Base-by-base conservation (phyloP, 2,329 filamentous ascomycete species). In the Graphilbum sp. region DNA sequence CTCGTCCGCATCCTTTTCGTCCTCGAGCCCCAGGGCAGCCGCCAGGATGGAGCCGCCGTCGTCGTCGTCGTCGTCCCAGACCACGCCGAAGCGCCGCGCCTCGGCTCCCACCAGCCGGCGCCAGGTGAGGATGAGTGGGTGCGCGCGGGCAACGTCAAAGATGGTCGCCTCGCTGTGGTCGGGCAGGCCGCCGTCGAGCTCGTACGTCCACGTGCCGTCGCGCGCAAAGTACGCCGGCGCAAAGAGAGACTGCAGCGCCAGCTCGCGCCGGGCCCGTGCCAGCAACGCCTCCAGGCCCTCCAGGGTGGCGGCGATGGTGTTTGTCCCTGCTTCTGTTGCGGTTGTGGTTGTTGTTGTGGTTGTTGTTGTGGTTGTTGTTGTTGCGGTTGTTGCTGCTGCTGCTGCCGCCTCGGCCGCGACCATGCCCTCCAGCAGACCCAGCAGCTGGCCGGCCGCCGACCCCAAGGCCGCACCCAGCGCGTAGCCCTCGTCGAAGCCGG, bases 401-500 rank as follows among this genome's bases (percentile, higher is more conserved):
- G 27, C 13, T 45, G 42, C 51, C 31, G 43, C 48, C 40, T 69
- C 46, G 10, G 74, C 72, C 13, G 60, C 59, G 1, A 63, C 56
- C 17, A 94, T 58, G 0, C 80, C 85, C 50, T 93, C 83, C 6
- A 95, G 52, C 4, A 83, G 60, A 0, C 90, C 90, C 4, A 93
- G 55, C 12, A 92, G 60, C 46, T 74, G 75, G 0, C 90, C 90
- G 0, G 76, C 79, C 21, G 68, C 67, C 45, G 81, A 55, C 0
- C 88, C 90, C 23, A 96, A 61, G 37, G 79, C 75, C 1, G 85
- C 87, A 12, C 90, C 90, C 0, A 96, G 65, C 13, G 75, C 67
- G 54, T 86, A 96, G 0, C 88, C 88, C 46, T 88, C 83, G 54
- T 98, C 90, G 52, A 98, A 96, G 0, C 88, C 88, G 13, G 67